phyloP scores from a whole-genome alignment of 352 stramenopile species.

The Globisporangium sylvaticum region DNA sequence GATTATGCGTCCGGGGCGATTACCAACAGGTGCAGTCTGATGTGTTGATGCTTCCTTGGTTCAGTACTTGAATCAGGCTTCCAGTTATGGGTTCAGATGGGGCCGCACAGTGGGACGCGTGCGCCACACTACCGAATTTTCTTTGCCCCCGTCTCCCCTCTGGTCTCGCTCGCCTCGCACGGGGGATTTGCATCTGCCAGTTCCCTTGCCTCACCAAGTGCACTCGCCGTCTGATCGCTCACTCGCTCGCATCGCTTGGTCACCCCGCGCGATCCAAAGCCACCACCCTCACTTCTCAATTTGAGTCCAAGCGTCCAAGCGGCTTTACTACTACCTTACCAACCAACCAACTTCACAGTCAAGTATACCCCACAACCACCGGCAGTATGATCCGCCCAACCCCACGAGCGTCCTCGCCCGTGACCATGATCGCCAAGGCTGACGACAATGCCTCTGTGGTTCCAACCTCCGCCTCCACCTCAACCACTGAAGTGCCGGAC shows the following conservation, averaged over 20 bases:
- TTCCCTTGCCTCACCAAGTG: not conserved
- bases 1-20: not conserved
- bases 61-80: not conserved
- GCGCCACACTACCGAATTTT: conserved; percentile 1
- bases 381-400: not conserved
- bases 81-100: not conserved
- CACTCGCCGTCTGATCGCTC: not conserved
- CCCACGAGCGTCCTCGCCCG: not conserved
- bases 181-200: not conserved
- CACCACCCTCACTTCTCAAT: not conserved
- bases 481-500: not conserved
- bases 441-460: not conserved
- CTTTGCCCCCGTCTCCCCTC: not conserved
- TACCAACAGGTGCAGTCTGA: not conserved
- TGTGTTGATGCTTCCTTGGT: not conserved
- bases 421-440: not conserved
- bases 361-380: not conserved
- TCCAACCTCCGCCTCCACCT: not conserved
- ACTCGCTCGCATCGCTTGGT: no score
- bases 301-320: not conserved
- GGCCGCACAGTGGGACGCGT: not conserved
- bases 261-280: no score
- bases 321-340: not conserved
- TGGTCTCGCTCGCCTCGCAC: not conserved
- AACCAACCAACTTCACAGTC: not conserved